Evolutionary conservation across 2,329 filamentous ascomycete genomes (phyloP).

Genomic region (Colletotrichum phormii): DNA sequence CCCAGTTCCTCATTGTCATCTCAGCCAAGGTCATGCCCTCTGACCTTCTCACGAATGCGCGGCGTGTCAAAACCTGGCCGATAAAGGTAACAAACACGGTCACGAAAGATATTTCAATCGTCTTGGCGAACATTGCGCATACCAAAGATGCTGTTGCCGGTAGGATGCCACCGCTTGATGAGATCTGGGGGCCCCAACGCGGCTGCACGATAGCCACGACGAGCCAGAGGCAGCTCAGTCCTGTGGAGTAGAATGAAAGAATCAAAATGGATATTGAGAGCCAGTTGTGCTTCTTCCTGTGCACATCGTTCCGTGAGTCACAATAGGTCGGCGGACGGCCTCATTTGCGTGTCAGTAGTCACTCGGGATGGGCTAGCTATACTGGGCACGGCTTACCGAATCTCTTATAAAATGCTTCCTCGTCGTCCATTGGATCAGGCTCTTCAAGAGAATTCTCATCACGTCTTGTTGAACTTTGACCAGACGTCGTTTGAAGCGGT

Average conservation of each 20-base stretch:
- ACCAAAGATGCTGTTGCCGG: constrained; percentile 75
- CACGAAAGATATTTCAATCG: constrained; percentile 82
- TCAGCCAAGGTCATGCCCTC: constrained; percentile 79
- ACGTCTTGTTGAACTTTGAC: not conserved
- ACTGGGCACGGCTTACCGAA: constrained; percentile 42
- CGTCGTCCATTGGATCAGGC: constrained; percentile 39
- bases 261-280: constrained; percentile 59
- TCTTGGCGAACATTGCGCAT: constrained; percentile 78
- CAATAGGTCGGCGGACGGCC: constrained; percentile 48
- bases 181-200: constrained; percentile 69
- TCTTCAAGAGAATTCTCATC: not conserved
- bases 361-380: not conserved
- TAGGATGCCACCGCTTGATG: constrained; percentile 62
- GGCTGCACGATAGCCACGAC: constrained; percentile 71
- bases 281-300: constrained; percentile 54
- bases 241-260: constrained; percentile 71
- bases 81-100: constrained; percentile 81
- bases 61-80: constrained; percentile 79
- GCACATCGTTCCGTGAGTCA: constrained; percentile 46
- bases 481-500: not conserved
- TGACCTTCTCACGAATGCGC: constrained; percentile 70
- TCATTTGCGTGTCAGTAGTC: constrained; percentile 2
- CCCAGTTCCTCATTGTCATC: constrained; percentile 82
- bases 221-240: constrained; percentile 75
- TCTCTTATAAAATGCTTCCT: constrained; percentile 45